Base-by-base conservation (phyloP, 441 rosid species). In the Jatropha podagrica region DNA sequence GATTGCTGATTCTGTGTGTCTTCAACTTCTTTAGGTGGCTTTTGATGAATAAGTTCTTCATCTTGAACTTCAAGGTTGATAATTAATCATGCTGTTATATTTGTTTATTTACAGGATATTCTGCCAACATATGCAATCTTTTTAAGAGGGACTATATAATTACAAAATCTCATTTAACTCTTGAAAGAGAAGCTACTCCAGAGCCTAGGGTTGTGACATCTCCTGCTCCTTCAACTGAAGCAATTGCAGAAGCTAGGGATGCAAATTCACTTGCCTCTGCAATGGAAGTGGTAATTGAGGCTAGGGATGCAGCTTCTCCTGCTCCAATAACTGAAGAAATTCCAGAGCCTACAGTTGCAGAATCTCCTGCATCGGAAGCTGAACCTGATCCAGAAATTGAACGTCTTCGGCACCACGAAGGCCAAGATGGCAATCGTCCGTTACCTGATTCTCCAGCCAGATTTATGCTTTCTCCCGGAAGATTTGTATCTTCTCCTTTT, bases 91-190 rank as follows among this genome's bases (percentile, higher is more conserved):
- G 58, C 17, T 32, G 23, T 63, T 38, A 32, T 32, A 32, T 32
- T 32, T 32, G 32, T 74, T 20, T 71, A 54, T 75, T 17, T 70
- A 71, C 91, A 95, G 98, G 98, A 49, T 77, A 82, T 73, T 84
- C 87, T 71, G 72, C 72, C 73, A 92, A 66, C 74, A 59, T 93
- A 77, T 49, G 81, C 76, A 69, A 78, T 58, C 76, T 86, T 27
- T 90, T 77, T 67, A 74, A 78, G 38, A 82, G 80, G 77, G 89
- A 82, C 55, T 83, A 68, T 66, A 66, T 86, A 72, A 71, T 83
- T 60, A 55, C 84, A 80, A 89, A 85, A 77, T 78, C 85, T 73
- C 75, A 86, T 78, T 78, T 89, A 71, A 69, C 72, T 80, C 80
- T 83, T 32, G 59, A 74, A 48, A 76, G 83, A 73, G 91, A 85